Percentiles rank a stretch among this genome's conserved stretches.
Conservation (phyloP, 179 eudicot species). For the Carnegiea gigantea region DNA sequence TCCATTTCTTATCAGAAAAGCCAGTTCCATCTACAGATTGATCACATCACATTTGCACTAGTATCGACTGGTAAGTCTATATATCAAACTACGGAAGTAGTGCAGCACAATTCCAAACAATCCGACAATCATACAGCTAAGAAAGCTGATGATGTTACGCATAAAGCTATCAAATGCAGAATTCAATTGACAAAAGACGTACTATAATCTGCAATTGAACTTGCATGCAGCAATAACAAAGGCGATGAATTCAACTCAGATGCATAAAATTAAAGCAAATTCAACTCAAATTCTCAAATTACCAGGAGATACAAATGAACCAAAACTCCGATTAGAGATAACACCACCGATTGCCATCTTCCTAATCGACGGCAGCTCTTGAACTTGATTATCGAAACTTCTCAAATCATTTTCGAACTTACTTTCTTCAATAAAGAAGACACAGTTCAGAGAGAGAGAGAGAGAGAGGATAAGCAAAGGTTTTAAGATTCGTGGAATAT, state of each 20-base stretch:
- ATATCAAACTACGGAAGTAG: background rate
- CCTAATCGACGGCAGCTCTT: background rate
- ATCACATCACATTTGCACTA: background rate
- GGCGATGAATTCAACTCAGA: background rate
- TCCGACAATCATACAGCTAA: background rate
- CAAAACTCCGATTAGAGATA: conserved; percentile 59
- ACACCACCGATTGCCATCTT: conserved; percentile 82
- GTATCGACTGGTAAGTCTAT: background rate
- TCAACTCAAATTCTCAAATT: conserved; percentile 11
- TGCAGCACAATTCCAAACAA: background rate
- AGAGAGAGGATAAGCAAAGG: conserved; percentile 7
- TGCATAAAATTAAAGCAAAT: background rate
- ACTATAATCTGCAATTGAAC: background rate
- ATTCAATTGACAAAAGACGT: background rate
- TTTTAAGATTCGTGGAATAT: conserved; percentile 13
- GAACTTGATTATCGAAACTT: background rate
- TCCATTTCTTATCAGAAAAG: background rate
- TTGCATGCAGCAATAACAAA: background rate
- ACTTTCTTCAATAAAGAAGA: too few species aligned
- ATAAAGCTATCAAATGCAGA: background rate
- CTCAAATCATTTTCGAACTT: conserved; percentile 16
- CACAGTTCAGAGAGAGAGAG: too few species aligned
- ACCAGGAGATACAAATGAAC: conserved; percentile 65
- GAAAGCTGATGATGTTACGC: background rate
- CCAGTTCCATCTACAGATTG: background rate